These are phyloP conservation scores for Nitzschia putrida DNA, from an alignment of 108 stramenopile genomes.

Conservation along the genomic window DNA sequence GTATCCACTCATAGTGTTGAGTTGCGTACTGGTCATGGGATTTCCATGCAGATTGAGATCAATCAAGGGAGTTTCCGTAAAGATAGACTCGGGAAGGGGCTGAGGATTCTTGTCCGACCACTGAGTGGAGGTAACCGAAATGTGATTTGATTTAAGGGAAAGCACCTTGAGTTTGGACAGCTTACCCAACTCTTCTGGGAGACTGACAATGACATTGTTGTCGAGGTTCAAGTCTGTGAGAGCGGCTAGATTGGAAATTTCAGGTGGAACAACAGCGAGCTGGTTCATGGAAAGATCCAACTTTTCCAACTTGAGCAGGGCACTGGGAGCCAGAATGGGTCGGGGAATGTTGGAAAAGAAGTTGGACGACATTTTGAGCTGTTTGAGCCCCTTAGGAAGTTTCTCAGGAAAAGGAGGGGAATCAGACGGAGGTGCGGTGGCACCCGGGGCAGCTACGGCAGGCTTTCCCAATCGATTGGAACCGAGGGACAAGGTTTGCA, in stretches of 20 bases:
- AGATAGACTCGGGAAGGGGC: constrained; percentile 69
- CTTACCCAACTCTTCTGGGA: constrained; percentile 62
- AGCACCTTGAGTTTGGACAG: constrained; percentile 70
- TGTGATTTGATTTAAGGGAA: constrained; percentile 67
- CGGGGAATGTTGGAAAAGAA: constrained; percentile 56
- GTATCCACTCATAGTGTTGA: constrained; percentile 82
- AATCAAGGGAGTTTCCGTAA: constrained; percentile 68
- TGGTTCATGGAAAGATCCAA: constrained; percentile 74
- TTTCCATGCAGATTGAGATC: constrained; percentile 87
- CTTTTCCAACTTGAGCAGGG: constrained; percentile 54
- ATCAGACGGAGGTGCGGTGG: background rate
- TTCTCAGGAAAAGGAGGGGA: constrained; percentile 27
- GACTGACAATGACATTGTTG: constrained; percentile 61
- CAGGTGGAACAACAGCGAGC: constrained; percentile 59
- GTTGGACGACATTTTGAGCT: constrained; percentile 60
- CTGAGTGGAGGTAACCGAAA: constrained; percentile 47
- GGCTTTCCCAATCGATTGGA: constrained; percentile 61
- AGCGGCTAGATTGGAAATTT: constrained; percentile 53
- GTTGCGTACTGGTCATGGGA: constrained; percentile 66
- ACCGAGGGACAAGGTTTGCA: constrained; percentile 69
- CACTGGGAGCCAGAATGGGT: constrained; percentile 21
- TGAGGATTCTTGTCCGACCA: constrained; percentile 67
- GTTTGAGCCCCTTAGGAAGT: constrained; percentile 64
- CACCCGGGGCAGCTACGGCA: background rate
- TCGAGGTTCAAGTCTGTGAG: constrained; percentile 78